Evolutionary conservation across 2,329 filamentous ascomycete genomes (phyloP).

Genomic region (Pseudogymnoascus sp.): DNA sequence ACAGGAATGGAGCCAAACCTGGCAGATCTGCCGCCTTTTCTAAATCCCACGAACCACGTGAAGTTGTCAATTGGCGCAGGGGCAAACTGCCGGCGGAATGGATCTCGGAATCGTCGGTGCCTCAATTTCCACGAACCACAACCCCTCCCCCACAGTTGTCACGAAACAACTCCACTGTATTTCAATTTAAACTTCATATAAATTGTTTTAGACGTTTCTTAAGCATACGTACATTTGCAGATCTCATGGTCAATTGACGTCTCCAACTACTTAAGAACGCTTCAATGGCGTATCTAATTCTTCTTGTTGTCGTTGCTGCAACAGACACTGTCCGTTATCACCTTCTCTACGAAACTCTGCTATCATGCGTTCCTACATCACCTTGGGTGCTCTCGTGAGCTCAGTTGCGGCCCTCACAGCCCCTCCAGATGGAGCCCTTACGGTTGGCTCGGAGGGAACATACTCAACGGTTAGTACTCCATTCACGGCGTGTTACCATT

Average conservation of each 20-base stretch:
- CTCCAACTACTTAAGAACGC: background rate
- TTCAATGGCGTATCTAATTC: background rate
- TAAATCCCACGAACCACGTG: background rate
- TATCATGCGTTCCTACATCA: constrained; percentile 23
- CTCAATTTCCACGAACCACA: constrained; percentile 3
- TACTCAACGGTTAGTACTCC: constrained; percentile 35
- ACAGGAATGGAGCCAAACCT: background rate
- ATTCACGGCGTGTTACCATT: background rate
- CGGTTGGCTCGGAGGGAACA: constrained; percentile 34
- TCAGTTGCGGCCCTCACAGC: constrained; percentile 29
- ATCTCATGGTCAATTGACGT: background rate
- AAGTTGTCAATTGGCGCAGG: background rate
- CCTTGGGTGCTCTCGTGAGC: constrained; percentile 19
- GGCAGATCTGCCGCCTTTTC: background rate
- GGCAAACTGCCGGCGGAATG: background rate
- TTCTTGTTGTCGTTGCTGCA: background rate
- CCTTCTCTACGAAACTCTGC: background rate
- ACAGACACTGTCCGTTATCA: background rate
- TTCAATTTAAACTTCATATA: constrained; percentile 4
- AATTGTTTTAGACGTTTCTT: constrained; percentile 6
- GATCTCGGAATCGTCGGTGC: background rate
- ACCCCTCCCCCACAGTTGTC: background rate
- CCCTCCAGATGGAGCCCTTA: constrained; percentile 39
- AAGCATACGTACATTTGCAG: background rate
- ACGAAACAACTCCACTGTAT: background rate